Evolutionary conservation across 495 filamentous ascomycete species (phyloP).

Genomic region (Peziza echinospora): DNA sequence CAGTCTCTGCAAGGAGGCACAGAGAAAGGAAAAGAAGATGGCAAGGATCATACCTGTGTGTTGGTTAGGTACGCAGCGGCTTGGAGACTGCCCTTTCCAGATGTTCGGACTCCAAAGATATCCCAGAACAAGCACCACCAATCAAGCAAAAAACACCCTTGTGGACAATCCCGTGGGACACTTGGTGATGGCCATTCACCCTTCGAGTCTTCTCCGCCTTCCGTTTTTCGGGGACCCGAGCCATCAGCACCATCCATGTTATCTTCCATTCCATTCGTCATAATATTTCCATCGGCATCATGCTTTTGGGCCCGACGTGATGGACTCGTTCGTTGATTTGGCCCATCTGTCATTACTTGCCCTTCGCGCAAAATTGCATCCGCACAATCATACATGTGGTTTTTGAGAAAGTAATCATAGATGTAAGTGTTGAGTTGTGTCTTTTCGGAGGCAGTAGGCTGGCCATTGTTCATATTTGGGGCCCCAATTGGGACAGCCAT

Average conservation of each 20-base stretch:
- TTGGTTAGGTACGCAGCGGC: conserved; percentile 8
- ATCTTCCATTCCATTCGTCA: conserved; percentile 53
- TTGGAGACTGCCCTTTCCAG: conserved; percentile 31
- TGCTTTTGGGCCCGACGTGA: conserved; percentile 20
- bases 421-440: conserved; percentile 71
- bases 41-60: conserved; percentile 2
- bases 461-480: background rate
- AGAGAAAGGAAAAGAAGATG: too few relatives aligned
- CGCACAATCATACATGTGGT: conserved; percentile 60
- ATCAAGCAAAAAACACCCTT: conserved; percentile 67
- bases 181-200: conserved; percentile 60
- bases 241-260: conserved; percentile 45
- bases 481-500: background rate
- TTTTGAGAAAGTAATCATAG: conserved; percentile 84
- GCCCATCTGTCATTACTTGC: conserved; percentile 10
- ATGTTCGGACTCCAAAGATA: conserved; percentile 56
- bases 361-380: conserved; percentile 34
- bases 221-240: conserved; percentile 14
- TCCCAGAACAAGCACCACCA: conserved; percentile 98
- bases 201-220: conserved; percentile 14
- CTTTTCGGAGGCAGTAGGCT: conserved; percentile 5
- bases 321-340: conserved; percentile 14
- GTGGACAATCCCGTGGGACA: conserved; percentile 37
- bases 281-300: conserved; percentile 37
- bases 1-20: too few relatives aligned